Evolutionary conservation across 352 stramenopile genomes (phyloP), one percentile per base, ranked within the genome.

Genomic region (Globisporangium mamillatum): DNA sequence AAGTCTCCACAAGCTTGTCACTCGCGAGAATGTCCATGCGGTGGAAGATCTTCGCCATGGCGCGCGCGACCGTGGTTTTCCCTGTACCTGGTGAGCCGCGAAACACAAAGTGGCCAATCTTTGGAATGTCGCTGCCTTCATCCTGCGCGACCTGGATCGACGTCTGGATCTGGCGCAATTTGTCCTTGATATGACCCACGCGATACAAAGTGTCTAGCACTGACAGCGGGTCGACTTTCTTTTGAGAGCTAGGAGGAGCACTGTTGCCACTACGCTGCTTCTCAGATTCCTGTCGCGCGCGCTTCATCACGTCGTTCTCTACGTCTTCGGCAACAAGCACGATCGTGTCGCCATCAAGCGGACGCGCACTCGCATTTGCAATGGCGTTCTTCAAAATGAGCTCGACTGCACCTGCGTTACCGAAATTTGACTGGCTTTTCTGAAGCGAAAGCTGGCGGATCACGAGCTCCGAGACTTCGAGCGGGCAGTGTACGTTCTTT

Each of bases 11-110:
- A 24, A 99, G 94, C 54, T 98, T 97, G 16, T 95, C 91, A 6
- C 91, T 94, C 20, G 85, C 82, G 60, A 99, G 73, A 1, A 98
- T 79, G 16, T 91, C 94, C 73, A 99, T 90, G 20, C 91, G 80
- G 69, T 98, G 91, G 55, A 98, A 92, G 61, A 98, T 96, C 66
- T 97, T 89, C 2, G 92, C 96, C 73, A 99, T 92, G 6, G 91
- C 79, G 22, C 93, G 82, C 12, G 95, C 95, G 1, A 99, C 93
- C 1, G 84, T 95, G 1, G 88, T 97, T 72, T 97, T 97, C 18
- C 91, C 90, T 0, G 89, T 97, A 0, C 92, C 92, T 7, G 92
- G 89, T 4, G 82, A 88, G 1, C 92, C 92, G n/a, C 81, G 90
- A 62, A 98, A 98, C 10, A 93, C 74, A 74, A 96, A 93, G 70